A percentile compares a stretch with the other conserved stretches of the same genome.
These are phyloP conservation scores for Botrytis aclada DNA, from an alignment of 2,329 filamentous ascomycete genomes.

Conservation along the genomic window DNA sequence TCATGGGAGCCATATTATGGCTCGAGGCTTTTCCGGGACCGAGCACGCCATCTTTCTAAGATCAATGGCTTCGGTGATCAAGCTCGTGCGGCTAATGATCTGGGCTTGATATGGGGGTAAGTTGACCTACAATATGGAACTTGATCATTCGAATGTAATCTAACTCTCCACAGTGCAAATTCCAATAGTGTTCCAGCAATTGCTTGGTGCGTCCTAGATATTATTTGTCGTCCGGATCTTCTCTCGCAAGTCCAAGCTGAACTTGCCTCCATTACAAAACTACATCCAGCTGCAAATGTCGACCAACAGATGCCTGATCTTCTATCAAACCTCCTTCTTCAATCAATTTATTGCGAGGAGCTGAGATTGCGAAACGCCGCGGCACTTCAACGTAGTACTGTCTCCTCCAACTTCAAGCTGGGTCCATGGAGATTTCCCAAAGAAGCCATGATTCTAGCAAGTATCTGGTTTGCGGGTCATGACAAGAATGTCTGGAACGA, in stretches of 20 bases:
- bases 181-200: conserved; percentile 32
- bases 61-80: conserved; percentile 22
- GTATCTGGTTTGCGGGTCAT: conserved; percentile 26
- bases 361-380: conserved; percentile 34
- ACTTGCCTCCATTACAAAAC: conserved; percentile 19
- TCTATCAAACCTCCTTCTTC: conserved; percentile 34
- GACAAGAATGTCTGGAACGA: conserved; percentile 37
- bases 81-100: conserved; percentile 24
- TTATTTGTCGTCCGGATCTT: conserved; percentile 27
- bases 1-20: conserved; percentile 37
- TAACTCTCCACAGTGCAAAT: conserved; percentile 27
- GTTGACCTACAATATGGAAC: neutral
- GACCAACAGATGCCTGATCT: conserved; percentile 24
- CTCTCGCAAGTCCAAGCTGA: conserved; percentile 28
- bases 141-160: neutral
- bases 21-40: conserved; percentile 33
- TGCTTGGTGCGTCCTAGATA: conserved; percentile 34
- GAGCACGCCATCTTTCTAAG: conserved; percentile 17
- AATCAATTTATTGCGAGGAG: conserved; percentile 40
- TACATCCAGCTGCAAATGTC: neutral
- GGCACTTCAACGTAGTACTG: conserved; percentile 24
- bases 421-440: conserved; percentile 35
- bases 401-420: conserved; percentile 32
- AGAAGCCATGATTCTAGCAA: conserved; percentile 31
- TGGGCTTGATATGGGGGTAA: conserved; percentile 32